These are phyloP conservation scores for Lepidopterella palustris DNA, from an alignment of 495 filamentous ascomycete genomes.

Conservation along the genomic window DNA sequence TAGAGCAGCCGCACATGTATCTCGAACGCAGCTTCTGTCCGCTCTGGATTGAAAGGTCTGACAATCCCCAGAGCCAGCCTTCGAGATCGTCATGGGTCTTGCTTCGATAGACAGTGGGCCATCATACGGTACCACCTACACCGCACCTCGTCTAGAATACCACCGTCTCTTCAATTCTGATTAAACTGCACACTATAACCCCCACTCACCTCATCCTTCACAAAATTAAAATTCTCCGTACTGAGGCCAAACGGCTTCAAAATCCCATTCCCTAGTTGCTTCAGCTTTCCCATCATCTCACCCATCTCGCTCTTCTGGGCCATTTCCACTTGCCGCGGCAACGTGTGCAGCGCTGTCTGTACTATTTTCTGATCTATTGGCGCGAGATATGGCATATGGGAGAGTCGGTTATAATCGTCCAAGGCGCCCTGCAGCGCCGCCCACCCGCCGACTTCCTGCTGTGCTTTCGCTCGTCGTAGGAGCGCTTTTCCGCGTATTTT, in stretches of 20 bases:
- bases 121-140: too few species aligned
- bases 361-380: constrained; percentile 60
- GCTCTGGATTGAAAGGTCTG: too few species aligned
- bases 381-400: constrained; percentile 47
- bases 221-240: constrained; percentile 89
- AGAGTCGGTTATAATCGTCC: constrained; percentile 45
- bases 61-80: too few species aligned
- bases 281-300: constrained; percentile 96
- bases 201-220: constrained; percentile 80
- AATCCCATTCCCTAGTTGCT: constrained; percentile 85
- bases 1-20: too few species aligned
- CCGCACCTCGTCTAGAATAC: too few species aligned
- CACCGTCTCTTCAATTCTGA: too few species aligned
- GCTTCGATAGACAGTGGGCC: too few species aligned
- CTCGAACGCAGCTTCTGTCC: too few species aligned
- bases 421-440: constrained; percentile 70
- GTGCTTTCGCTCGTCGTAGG: constrained; percentile 73
- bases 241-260: constrained; percentile 88
- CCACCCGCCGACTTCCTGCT: constrained; percentile 68
- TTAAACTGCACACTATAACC: constrained; percentile 90
- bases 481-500: constrained; percentile 79
- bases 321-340: constrained; percentile 61
- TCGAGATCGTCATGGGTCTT: too few species aligned
- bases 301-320: constrained; percentile 80
- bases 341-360: constrained; percentile 51